Evolutionary conservation across 31 red algal genomes (phyloP), one percentile per base, ranked within the genome.

Genomic region (Endocladia muricata): DNA sequence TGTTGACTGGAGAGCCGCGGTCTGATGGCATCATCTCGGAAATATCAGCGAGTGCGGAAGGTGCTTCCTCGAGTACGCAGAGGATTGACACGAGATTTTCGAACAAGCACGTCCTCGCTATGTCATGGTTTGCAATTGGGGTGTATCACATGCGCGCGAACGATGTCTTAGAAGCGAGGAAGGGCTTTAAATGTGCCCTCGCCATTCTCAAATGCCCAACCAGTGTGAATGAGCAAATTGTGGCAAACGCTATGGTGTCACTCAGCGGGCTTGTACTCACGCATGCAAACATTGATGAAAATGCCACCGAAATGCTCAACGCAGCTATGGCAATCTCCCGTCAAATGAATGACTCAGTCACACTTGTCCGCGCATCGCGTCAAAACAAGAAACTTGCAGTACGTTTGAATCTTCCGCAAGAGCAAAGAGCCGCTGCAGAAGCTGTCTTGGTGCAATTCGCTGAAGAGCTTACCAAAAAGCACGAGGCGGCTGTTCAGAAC

Each of bases 71-170:
- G 25, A 56, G 60, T 40, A 37, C 30, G 59, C 33, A 55, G 33
- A 31, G 19, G 21, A 0, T 79, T 3, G 40, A 65, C 49, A 44
- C 22, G 8, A 41, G 36, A 29, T 87, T 87, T 64, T 63, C 47
- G 11, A 87, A 68, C 44, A 49, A 7, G 2, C 83, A 71, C 48
- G 65, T 77, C 25, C 35, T 78, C 1, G 83, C 63, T 2, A 61
- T 78, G 54, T 73, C 83, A 40, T 78, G 74, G 73, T 87, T 87
- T 34, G 74, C 72, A 2, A 42, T 72, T 1, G 83, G 73, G 6
- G 83, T 87, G 23, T 78, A 78, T 61, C 63, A 78, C 31, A 76
- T 87, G 57, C 72, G 83, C 11, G 78, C 70, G 3, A 35, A 40
- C 13, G 83, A 76, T 8, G 54, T 87, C 9, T 43, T 87, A 36